Conservation (phyloP, 2,329 filamentous ascomycete genomes). For the Sporothrix variecibatus region DNA sequence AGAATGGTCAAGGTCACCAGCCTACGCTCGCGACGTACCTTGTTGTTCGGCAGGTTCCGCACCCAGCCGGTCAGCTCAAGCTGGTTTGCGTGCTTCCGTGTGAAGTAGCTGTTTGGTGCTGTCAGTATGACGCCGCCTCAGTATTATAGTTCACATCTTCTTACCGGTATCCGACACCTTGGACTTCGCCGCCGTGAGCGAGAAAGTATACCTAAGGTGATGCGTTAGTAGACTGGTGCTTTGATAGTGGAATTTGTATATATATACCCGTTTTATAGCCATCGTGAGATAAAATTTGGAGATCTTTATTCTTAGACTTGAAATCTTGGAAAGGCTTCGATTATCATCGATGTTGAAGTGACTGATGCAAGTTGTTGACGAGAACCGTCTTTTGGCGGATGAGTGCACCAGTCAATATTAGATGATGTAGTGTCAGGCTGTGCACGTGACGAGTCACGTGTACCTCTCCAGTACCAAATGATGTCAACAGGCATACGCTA, state of each 20-base stretch:
- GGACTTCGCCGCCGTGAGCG: slow-evolving; percentile 65
- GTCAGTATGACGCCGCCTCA: not conserved
- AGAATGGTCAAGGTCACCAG: no score
- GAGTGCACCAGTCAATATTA: not conserved
- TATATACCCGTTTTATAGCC: slow-evolving; percentile 31
- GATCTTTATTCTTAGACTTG: not conserved
- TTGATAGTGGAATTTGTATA: not conserved
- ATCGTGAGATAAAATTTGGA: slow-evolving; percentile 12
- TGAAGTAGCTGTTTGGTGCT: slow-evolving; percentile 51
- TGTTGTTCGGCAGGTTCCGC: slow-evolving; percentile 58
- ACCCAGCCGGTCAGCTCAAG: slow-evolving; percentile 63
- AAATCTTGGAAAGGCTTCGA: not conserved
- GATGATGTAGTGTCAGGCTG: not conserved
- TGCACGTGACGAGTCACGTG: not conserved
- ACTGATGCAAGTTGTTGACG: not conserved
- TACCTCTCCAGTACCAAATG: not conserved
- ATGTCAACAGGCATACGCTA: slow-evolving; percentile 6
- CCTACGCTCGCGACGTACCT: slow-evolving; percentile 43
- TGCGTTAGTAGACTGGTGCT: not conserved
- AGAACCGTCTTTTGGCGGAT: not conserved
- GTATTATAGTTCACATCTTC: not conserved
- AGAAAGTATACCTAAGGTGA: slow-evolving; percentile 58
- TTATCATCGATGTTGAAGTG: not conserved
- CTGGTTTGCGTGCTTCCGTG: slow-evolving; percentile 53
- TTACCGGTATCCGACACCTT: slow-evolving; percentile 65